Conservation (phyloP, 345 rosid species). For the Toxicodendron radicans region DNA sequence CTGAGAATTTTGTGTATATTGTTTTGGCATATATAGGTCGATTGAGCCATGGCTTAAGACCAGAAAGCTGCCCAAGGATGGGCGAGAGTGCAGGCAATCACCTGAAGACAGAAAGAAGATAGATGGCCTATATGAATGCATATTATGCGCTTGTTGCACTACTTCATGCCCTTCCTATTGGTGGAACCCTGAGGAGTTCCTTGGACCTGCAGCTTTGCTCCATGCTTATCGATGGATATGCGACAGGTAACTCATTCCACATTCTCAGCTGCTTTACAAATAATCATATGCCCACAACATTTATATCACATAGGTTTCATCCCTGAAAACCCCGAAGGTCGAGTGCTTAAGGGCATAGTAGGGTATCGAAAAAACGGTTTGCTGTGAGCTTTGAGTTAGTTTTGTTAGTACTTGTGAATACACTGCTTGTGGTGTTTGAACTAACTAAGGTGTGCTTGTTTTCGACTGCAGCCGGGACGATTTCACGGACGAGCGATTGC, state of each 20-base stretch:
- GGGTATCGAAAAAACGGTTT: too few species aligned
- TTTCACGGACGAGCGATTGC: constrained; percentile 41
- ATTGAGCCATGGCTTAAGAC: constrained; percentile 79
- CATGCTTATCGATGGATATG: constrained; percentile 63
- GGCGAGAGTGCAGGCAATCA: constrained; percentile 54
- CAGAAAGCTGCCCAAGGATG: constrained; percentile 32
- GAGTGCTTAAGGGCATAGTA: too few species aligned
- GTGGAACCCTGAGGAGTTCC: constrained; percentile 77
- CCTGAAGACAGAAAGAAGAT: constrained; percentile 53
- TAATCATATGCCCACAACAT: too few species aligned
- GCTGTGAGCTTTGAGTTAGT: too few species aligned
- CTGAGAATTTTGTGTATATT: too few species aligned
- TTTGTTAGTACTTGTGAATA: too few species aligned
- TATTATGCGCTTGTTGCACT: constrained; percentile 69
- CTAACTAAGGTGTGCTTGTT: background rate
- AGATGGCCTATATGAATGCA: constrained; percentile 73
- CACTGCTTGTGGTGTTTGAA: too few species aligned
- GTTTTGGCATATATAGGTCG: constrained; percentile 27
- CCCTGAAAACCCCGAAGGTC: too few species aligned
- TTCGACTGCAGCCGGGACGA: constrained; percentile 49
- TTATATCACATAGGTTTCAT: too few species aligned
- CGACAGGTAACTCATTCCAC: constrained; percentile 38
- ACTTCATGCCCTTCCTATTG: constrained; percentile 66
- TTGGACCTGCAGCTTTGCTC: constrained; percentile 63
- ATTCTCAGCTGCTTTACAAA: background rate